Evolutionary conservation across 371 early-diverging fungal genomes (phyloP).

Genomic region (Smittium mucronatum): DNA sequence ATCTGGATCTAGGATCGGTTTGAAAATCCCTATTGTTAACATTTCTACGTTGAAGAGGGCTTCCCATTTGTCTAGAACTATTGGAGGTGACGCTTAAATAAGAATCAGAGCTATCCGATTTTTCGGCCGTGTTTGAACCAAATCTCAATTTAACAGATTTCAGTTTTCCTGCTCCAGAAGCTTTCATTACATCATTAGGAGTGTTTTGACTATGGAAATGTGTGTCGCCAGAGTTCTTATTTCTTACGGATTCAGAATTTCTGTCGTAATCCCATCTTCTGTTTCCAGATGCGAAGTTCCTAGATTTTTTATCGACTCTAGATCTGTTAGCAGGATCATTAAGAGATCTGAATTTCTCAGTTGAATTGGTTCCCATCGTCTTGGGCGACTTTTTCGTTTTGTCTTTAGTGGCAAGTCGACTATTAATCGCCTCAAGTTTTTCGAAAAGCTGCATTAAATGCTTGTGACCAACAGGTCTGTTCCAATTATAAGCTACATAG

Average conservation of each 20-base stretch:
- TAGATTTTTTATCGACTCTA: background rate
- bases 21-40: background rate
- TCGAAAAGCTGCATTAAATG: constrained; percentile 43
- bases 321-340: background rate
- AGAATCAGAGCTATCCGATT: background rate
- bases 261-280: background rate
- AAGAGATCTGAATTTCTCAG: background rate
- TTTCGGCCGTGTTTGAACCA: background rate
- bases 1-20: background rate
- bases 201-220: background rate
- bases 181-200: background rate
- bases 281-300: background rate
- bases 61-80: background rate
- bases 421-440: constrained; percentile 24
- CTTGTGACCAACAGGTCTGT: constrained; percentile 35
- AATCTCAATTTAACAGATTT: background rate
- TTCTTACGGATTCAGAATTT: background rate
- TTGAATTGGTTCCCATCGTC: background rate
- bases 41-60: background rate
- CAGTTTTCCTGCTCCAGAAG: background rate
- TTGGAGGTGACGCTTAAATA: background rate
- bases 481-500: constrained; percentile 52
- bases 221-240: background rate
- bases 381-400: background rate
- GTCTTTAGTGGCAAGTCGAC: background rate